Evolutionary conservation across 176 grass and related monocot species (phyloP).

Genomic region (Secale cereale): DNA sequence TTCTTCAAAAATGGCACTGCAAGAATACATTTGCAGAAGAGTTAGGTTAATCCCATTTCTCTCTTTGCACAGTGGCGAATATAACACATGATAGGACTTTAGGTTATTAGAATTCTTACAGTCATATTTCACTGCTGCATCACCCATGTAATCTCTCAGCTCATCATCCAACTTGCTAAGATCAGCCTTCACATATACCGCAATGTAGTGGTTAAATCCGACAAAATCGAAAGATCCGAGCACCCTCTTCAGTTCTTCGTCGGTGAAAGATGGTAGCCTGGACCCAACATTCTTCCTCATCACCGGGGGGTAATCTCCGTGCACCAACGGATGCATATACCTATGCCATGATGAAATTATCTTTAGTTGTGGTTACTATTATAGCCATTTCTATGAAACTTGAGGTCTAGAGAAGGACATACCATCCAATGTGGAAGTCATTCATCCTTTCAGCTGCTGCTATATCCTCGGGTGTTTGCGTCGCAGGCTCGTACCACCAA

Average conservation of each 20-base stretch:
- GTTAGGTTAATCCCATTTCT: neutral
- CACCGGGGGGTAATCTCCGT: conserved; percentile 61
- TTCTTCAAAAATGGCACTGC: conserved; percentile 46
- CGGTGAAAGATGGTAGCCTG: conserved; percentile 38
- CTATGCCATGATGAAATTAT: neutral
- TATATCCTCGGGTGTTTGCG: conserved; percentile 30
- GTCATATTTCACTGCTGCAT: conserved; percentile 54
- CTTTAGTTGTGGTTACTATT: neutral
- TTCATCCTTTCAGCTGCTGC: conserved; percentile 55
- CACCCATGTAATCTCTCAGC: conserved; percentile 59
- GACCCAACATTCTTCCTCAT: conserved; percentile 49
- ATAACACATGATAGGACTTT: neutral
- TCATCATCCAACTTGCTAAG: conserved; percentile 35
- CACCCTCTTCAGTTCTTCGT: neutral
- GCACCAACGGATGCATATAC: conserved; percentile 60
- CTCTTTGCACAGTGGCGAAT: neutral
- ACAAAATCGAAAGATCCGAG: conserved; percentile 75
- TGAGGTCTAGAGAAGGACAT: neutral
- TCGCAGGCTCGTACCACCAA: conserved; percentile 57
- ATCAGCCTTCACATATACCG: conserved; percentile 49
- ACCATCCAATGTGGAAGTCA: conserved; percentile 81
- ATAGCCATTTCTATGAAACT: neutral
- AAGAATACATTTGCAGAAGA: neutral
- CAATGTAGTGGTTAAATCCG: conserved; percentile 72
- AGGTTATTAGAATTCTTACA: conserved; percentile 1